These are phyloP conservation scores for Withania somnifera DNA, from an alignment of 305 asterid genomes.

Conservation along the genomic window DNA sequence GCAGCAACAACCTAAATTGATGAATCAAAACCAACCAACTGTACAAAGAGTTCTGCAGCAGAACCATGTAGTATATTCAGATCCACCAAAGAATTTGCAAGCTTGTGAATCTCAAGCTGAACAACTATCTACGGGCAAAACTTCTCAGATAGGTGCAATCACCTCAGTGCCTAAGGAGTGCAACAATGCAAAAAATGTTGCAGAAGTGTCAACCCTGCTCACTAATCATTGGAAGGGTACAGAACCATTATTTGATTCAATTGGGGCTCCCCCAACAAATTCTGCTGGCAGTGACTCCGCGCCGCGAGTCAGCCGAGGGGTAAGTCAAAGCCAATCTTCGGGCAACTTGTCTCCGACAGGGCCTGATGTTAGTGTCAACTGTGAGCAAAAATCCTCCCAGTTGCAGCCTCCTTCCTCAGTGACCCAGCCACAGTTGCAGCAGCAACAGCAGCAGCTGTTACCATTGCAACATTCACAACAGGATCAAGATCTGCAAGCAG, in stretches of 20 bases:
- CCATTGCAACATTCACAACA: slow-evolving; percentile 22
- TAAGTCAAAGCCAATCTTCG: slow-evolving; percentile 25
- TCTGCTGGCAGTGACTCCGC: slow-evolving; percentile 27
- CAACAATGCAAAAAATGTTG: slow-evolving; percentile 26
- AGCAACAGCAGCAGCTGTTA: slow-evolving; percentile 23
- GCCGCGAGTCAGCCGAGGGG: slow-evolving; percentile 26
- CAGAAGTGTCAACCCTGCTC: slow-evolving; percentile 20
- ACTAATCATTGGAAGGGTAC: slow-evolving; percentile 35
- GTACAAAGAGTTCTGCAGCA: slow-evolving; percentile 33
- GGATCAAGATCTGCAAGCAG: slow-evolving; percentile 39
- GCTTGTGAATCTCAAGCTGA: slow-evolving; percentile 31
- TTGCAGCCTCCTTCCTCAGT: slow-evolving; percentile 29
- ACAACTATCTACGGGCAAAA: slow-evolving; percentile 28
- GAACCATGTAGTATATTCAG: slow-evolving; percentile 27
- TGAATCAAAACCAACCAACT: slow-evolving; percentile 33
- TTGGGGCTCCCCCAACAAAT: slow-evolving; percentile 24
- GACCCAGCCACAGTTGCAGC: slow-evolving; percentile 24
- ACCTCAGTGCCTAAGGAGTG: slow-evolving; percentile 23
- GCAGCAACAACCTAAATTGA: slow-evolving; percentile 32
- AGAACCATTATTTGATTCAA: slow-evolving; percentile 30
- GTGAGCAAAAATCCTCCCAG: slow-evolving; percentile 27
- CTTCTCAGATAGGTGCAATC: slow-evolving; percentile 27
- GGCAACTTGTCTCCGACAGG: slow-evolving; percentile 21
- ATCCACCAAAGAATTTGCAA: slow-evolving; percentile 30
- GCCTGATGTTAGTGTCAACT: slow-evolving; percentile 28